Evolutionary conservation across 2,329 filamentous ascomycete species (phyloP).

Genomic region (Trichoderma cornu-damae): DNA sequence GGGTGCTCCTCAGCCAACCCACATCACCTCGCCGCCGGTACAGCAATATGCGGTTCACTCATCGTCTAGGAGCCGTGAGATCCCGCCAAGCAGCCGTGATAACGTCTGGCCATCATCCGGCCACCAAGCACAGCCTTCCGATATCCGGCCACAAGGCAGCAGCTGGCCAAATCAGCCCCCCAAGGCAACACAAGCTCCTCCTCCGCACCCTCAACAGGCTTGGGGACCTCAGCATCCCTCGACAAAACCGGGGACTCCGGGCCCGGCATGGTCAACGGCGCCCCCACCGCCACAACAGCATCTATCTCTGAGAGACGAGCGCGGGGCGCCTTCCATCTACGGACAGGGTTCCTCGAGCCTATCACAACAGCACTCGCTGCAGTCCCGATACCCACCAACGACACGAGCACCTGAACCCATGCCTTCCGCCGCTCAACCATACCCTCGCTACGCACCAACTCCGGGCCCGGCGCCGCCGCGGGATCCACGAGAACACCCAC

Average conservation of each 20-base stretch:
- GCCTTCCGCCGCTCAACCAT: constrained; percentile 37
- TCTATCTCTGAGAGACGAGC: constrained; percentile 36
- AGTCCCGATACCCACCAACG: constrained; percentile 36
- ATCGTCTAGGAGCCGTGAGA: constrained; percentile 25
- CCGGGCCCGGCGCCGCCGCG: constrained; percentile 39
- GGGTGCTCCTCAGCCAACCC: constrained; percentile 32
- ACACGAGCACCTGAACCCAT: constrained; percentile 40
- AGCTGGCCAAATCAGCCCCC: constrained; percentile 32
- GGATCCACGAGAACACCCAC: constrained; percentile 37
- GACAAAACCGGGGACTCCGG: constrained; percentile 34
- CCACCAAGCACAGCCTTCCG: constrained; percentile 23
- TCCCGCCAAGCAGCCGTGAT: constrained; percentile 32
- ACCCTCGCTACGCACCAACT: constrained; percentile 42
- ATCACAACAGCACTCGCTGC: constrained; percentile 34
- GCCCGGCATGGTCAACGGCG: constrained; percentile 31
- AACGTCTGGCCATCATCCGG: constrained; percentile 32
- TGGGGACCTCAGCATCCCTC: constrained; percentile 33
- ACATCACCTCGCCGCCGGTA: constrained; percentile 48
- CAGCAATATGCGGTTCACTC: constrained; percentile 48
- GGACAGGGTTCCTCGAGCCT: constrained; percentile 25
- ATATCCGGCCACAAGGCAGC: constrained; percentile 22
- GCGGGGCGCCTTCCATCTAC: constrained; percentile 34
- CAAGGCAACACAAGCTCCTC: constrained; percentile 33
- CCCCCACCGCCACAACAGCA: constrained; percentile 32
- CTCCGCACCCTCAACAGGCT: constrained; percentile 29